A percentile compares a stretch with the other conserved stretches of the same genome.
Conservation (phyloP, 2,329 filamentous ascomycete species). For the Penicillium sp. region DNA sequence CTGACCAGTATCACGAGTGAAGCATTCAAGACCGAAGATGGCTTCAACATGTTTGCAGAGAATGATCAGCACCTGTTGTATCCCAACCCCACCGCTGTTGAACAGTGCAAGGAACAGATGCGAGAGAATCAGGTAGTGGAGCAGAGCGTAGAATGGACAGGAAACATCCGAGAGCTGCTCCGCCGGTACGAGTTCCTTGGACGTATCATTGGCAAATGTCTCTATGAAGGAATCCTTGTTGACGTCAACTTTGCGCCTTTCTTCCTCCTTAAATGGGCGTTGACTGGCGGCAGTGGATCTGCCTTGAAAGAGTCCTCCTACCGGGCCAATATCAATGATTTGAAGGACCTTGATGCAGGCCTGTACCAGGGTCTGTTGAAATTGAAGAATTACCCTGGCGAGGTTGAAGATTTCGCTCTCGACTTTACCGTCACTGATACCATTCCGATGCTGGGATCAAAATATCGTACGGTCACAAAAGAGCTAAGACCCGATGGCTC, state of each 20-base stretch:
- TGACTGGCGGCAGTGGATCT: slow-evolving; percentile 64
- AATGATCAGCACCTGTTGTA: slow-evolving; percentile 86
- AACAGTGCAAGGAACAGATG: slow-evolving; percentile 64
- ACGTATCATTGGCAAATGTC: slow-evolving; percentile 88
- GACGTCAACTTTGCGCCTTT: slow-evolving; percentile 93
- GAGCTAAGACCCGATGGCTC: slow-evolving; percentile 77
- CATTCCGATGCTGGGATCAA: slow-evolving; percentile 52
- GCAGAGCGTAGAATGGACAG: slow-evolving; percentile 57
- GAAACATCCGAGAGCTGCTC: slow-evolving; percentile 61
- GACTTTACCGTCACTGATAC: slow-evolving; percentile 87
- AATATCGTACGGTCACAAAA: slow-evolving; percentile 64
- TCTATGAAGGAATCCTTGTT: slow-evolving; percentile 94
- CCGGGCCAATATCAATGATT: slow-evolving; percentile 89
- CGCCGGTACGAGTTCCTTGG: slow-evolving; percentile 87
- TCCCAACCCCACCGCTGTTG: slow-evolving; percentile 76
- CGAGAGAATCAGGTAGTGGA: slow-evolving; percentile 54
- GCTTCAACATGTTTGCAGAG: slow-evolving; percentile 69
- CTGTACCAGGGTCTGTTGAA: slow-evolving; percentile 81
- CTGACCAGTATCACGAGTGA: slow-evolving; percentile 83
- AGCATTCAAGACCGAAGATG: slow-evolving; percentile 66
- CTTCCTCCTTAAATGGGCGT: slow-evolving; percentile 93
- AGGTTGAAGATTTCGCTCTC: slow-evolving; percentile 76
- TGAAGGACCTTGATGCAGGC: slow-evolving; percentile 85
- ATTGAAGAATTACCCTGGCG: slow-evolving; percentile 80
- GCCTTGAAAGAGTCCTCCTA: slow-evolving; percentile 70